phyloP scores from a whole-genome alignment of 768 basidiomycete genomes.

The Leccinum disarticulatum region DNA sequence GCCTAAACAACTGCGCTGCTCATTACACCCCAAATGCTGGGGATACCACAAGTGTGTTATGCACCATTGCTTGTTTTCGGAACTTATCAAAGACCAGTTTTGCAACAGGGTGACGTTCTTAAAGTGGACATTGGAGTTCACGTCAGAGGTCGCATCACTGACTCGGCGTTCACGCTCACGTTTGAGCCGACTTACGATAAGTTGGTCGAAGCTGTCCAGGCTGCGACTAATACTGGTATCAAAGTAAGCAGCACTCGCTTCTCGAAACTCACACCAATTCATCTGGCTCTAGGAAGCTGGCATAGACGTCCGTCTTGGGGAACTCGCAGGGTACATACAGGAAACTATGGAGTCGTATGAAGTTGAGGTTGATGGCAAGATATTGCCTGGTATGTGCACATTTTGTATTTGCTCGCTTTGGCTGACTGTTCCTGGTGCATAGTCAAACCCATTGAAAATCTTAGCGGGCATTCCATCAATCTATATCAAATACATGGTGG shows the following conservation, averaged over 20 bases:
- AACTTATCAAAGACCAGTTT: conserved; percentile 48
- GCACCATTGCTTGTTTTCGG: background rate
- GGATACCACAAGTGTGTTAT: conserved; percentile 69
- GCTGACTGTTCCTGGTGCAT: conserved; percentile 5
- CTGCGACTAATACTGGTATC: conserved; percentile 91
- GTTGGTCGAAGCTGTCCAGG: conserved; percentile 86
- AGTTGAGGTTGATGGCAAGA: conserved; percentile 86
- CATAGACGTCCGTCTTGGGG: conserved; percentile 91
- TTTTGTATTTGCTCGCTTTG: background rate
- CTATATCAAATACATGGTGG: conserved; percentile 91
- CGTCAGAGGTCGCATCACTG: conserved; percentile 90
- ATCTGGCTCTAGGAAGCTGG: conserved; percentile 74
- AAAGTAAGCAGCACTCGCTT: conserved; percentile 47
- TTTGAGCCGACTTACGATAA: conserved; percentile 91
- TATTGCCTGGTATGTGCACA: conserved; percentile 61
- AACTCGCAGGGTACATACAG: conserved; percentile 88
- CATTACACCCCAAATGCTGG: conserved; percentile 97
- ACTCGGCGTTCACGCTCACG: conserved; percentile 93
- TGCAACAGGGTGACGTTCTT: conserved; percentile 81
- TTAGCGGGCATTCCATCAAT: conserved; percentile 93
- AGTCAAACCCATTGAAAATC: conserved; percentile 94
- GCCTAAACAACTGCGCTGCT: conserved; percentile 91
- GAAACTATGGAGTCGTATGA: conserved; percentile 99
- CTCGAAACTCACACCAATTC: conserved; percentile 7
- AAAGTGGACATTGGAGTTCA: conserved; percentile 99